These are phyloP conservation scores for Vitis hybrid DNA, from an alignment of 177 flowering plant species.

Conservation along the genomic window DNA sequence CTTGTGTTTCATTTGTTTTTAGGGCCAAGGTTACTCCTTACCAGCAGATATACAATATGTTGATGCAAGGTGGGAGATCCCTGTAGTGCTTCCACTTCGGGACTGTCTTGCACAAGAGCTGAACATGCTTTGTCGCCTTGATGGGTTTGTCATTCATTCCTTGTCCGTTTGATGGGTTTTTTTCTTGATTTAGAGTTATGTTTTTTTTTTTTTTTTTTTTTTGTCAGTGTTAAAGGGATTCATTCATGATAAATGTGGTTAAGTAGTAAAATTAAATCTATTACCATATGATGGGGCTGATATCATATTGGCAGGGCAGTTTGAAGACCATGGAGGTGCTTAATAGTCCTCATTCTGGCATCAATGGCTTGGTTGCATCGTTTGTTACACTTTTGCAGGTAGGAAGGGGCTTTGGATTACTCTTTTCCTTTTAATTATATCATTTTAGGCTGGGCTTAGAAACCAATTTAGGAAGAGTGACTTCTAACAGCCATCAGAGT, in stretches of 20 bases:
- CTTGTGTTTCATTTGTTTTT: slow-evolving; percentile 1
- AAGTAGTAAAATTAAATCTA: not conserved
- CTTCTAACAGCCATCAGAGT: not conserved
- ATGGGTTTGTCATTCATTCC: slow-evolving; percentile 49
- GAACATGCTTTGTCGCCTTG: slow-evolving; percentile 64
- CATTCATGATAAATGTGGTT: not conserved
- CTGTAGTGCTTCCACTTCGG: slow-evolving; percentile 91
- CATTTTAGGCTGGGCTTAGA: not conserved
- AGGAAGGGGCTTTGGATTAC: slow-evolving; percentile 1
- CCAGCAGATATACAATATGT: slow-evolving; percentile 93
- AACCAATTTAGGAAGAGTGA: too few relatives aligned
- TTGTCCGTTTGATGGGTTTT: not conserved
- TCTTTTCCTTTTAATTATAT: not conserved
- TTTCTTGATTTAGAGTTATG: not conserved
- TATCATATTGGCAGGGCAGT: slow-evolving; percentile 56
- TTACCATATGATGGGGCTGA: slow-evolving; percentile 14
- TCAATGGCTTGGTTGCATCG: slow-evolving; percentile 81
- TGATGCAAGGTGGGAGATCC: slow-evolving; percentile 92
- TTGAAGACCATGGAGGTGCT: slow-evolving; percentile 58
- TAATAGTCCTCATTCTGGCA: slow-evolving; percentile 49
- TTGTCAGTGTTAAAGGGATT: not conserved
- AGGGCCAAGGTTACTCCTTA: slow-evolving; percentile 95
- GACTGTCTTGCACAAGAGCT: slow-evolving; percentile 86
- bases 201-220: not conserved
- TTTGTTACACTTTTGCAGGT: slow-evolving; percentile 85